Evolutionary conservation across 2,329 filamentous ascomycete species (phyloP).

Genomic region (Pseudogymnoascus sp.): DNA sequence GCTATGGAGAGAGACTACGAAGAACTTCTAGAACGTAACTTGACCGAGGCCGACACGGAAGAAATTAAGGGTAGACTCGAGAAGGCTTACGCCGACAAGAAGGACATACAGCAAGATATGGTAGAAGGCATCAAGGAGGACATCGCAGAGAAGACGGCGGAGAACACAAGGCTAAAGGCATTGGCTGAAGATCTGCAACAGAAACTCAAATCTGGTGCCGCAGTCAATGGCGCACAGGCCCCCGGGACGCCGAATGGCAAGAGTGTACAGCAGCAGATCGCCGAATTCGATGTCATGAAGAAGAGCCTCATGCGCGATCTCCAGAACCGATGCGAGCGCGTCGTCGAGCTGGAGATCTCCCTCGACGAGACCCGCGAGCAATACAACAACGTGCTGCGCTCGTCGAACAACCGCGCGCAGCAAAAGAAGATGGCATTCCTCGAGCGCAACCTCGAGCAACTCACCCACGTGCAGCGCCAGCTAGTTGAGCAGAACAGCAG

Average conservation of each 20-base stretch:
- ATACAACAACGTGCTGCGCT: slow-evolving; percentile 96
- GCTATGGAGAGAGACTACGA: slow-evolving; percentile 78
- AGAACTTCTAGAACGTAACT: slow-evolving; percentile 68
- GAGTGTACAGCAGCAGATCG: slow-evolving; percentile 93
- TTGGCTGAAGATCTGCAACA: slow-evolving; percentile 75
- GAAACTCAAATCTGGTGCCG: slow-evolving; percentile 57
- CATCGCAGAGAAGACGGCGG: slow-evolving; percentile 67
- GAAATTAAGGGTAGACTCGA: slow-evolving; percentile 76
- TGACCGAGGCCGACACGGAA: slow-evolving; percentile 70
- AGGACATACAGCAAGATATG: slow-evolving; percentile 65
- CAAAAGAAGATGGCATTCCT: slow-evolving; percentile 99
- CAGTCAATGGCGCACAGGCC: slow-evolving; percentile 48
- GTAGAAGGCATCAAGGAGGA: slow-evolving; percentile 72
- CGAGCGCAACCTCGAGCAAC: slow-evolving; percentile 93
- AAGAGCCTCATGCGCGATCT: slow-evolving; percentile 98
- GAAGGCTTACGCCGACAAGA: slow-evolving; percentile 67
- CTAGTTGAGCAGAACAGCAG: slow-evolving; percentile 96
- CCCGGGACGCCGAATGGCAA: slow-evolving; percentile 64
- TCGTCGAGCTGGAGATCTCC: slow-evolving; percentile 96
- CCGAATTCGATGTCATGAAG: slow-evolving; percentile 99
- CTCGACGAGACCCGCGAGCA: slow-evolving; percentile 96
- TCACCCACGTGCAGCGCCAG: slow-evolving; percentile 94
- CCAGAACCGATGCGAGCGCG: slow-evolving; percentile 95
- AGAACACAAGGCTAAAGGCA: slow-evolving; percentile 72
- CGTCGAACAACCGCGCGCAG: slow-evolving; percentile 95